Evolutionary conservation across 75 land plant species (phyloP).

Genomic region (Picea glauca): DNA sequence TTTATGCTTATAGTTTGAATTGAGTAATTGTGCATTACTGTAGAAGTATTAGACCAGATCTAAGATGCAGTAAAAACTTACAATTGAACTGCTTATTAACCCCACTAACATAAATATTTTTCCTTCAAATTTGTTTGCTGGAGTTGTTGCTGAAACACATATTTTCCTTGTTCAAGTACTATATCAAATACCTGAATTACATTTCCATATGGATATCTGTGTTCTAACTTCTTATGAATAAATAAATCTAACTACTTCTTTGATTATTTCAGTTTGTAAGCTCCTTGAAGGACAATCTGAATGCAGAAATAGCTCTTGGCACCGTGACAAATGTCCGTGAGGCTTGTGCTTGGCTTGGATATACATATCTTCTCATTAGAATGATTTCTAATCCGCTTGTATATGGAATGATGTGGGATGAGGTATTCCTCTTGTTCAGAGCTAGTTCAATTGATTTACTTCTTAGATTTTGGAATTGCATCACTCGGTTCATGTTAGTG

Average conservation of each 20-base stretch:
- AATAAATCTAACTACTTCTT: neutral
- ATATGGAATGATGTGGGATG: slow-evolving; percentile 97
- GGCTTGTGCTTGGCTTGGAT: slow-evolving; percentile 98
- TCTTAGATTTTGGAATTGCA: neutral
- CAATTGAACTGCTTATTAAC: no score
- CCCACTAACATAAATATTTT: no score
- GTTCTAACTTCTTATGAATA: no score
- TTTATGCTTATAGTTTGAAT: no score
- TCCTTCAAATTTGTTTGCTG: no score
- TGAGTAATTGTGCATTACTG: no score
- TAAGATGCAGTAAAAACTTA: no score
- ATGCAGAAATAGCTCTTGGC: slow-evolving; percentile 95
- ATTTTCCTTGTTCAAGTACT: no score
- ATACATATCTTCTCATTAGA: slow-evolving; percentile 93
- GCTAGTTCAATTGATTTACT: slow-evolving; percentile 1
- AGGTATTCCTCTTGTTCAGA: slow-evolving; percentile 37
- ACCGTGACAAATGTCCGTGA: slow-evolving; percentile 97
- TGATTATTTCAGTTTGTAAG: slow-evolving; percentile 72
- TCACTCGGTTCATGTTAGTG: neutral
- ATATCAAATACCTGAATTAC: no score
- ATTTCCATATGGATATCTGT: no score
- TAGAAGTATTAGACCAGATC: no score
- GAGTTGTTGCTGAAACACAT: no score
- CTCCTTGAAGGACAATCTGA: slow-evolving; percentile 94
- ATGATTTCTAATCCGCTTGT: slow-evolving; percentile 90